Conservation (phyloP, 1,139 yeast genomes). For the Saccharomyces hybrid region DNA sequence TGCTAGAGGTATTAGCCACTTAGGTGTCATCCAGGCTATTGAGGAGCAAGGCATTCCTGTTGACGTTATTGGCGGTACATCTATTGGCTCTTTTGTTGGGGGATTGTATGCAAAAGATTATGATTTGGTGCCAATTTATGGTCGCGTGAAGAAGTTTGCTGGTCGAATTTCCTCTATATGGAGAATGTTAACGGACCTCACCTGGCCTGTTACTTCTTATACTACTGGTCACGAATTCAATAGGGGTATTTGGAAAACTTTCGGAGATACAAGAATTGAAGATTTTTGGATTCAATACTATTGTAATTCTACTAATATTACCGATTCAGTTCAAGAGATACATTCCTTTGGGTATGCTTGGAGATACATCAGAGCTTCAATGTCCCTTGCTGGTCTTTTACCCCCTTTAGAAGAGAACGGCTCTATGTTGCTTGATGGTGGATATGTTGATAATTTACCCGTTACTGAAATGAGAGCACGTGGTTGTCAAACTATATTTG, state of each 20-base stretch:
- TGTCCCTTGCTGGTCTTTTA: constrained; percentile 89
- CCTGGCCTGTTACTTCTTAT: constrained; percentile 90
- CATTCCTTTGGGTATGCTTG: constrained; percentile 91
- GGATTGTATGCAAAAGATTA: constrained; percentile 91
- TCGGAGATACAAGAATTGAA: constrained; percentile 88
- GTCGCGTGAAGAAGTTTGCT: constrained; percentile 81
- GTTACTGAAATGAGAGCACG: constrained; percentile 83
- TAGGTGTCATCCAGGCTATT: constrained; percentile 87
- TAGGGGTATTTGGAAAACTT: constrained; percentile 91
- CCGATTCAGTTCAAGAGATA: constrained; percentile 91
- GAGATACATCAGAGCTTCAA: constrained; percentile 92
- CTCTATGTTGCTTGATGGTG: constrained; percentile 90
- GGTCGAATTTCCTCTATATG: constrained; percentile 77
- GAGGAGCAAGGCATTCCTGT: constrained; percentile 92
- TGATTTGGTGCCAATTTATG: constrained; percentile 84
- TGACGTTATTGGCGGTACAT: constrained; percentile 92
- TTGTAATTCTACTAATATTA: constrained; percentile 92
- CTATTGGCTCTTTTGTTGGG: constrained; percentile 93
- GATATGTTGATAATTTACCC: constrained; percentile 88
- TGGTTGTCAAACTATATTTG: constrained; percentile 83
- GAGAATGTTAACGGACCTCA: constrained; percentile 77
- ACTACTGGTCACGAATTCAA: constrained; percentile 97
- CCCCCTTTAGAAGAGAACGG: constrained; percentile 91
- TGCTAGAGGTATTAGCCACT: constrained; percentile 88
- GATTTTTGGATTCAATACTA: constrained; percentile 91